These are phyloP conservation scores for Moelleriella libera DNA, from an alignment of 2,329 filamentous ascomycete species.

Conservation along the genomic window DNA sequence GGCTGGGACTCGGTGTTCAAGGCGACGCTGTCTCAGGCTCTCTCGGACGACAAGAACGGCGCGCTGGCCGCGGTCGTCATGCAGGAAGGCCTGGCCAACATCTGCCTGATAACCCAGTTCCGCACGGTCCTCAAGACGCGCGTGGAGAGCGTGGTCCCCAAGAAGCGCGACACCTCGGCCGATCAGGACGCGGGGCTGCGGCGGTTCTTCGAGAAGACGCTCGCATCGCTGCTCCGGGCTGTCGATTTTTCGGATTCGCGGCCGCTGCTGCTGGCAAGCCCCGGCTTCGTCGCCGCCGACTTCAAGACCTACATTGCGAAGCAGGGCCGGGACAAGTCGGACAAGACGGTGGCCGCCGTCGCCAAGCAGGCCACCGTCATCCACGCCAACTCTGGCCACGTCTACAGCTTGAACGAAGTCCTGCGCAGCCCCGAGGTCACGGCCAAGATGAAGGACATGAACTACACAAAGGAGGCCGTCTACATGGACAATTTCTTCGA, in stretches of 20 bases:
- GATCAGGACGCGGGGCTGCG: conserved; percentile 59
- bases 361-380: conserved; percentile 55
- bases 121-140: conserved; percentile 55
- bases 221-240: conserved; percentile 62
- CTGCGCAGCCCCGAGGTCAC: conserved; percentile 69
- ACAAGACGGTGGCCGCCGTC: conserved; percentile 55
- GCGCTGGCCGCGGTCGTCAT: conserved; percentile 85
- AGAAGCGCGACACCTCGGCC: conserved; percentile 49
- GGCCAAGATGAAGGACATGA: conserved; percentile 67
- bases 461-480: conserved; percentile 70
- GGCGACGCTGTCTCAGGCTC: conserved; percentile 63
- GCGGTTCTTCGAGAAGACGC: conserved; percentile 61
- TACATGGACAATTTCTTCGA: conserved; percentile 76
- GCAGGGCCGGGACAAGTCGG: conserved; percentile 39
- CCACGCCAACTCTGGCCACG: conserved; percentile 71
- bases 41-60: conserved; percentile 65
- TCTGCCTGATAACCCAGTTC: conserved; percentile 69
- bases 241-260: conserved; percentile 59
- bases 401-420: conserved; percentile 79
- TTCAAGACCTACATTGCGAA: conserved; percentile 64
- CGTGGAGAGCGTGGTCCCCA: conserved; percentile 51
- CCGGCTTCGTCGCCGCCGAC: conserved; percentile 70
- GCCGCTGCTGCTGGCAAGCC: conserved; percentile 73
- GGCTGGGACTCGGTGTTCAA: conserved; percentile 85
- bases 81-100: conserved; percentile 76